These are phyloP conservation scores for Yarrowia sp. DNA, from an alignment of 805 yeast species.

Conservation along the genomic window DNA sequence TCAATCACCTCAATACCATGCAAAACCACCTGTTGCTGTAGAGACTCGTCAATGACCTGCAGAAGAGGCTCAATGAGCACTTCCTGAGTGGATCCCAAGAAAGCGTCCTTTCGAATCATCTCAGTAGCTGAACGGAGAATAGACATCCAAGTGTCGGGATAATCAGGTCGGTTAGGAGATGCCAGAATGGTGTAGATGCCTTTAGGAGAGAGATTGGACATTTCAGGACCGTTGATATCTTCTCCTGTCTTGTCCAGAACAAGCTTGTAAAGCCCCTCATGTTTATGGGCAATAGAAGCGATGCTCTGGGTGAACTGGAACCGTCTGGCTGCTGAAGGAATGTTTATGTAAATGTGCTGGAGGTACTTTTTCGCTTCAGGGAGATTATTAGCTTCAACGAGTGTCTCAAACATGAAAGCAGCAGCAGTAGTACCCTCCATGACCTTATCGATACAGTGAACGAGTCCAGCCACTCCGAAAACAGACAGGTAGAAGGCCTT, in stretches of 20 bases:
- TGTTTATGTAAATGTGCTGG: not conserved
- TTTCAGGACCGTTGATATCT: not conserved
- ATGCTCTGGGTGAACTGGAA: constrained; percentile 10
- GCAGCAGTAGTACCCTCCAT: not conserved
- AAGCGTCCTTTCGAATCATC: constrained; percentile 1
- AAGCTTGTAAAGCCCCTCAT: not conserved
- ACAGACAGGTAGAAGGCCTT: not conserved
- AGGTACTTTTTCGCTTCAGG: not conserved
- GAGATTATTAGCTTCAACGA: not conserved
- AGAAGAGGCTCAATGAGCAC: constrained; percentile 18
- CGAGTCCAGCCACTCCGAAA: not conserved
- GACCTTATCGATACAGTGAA: not conserved
- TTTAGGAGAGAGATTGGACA: not conserved
- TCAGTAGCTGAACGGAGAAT: not conserved
- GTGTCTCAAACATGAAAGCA: constrained; percentile 1
- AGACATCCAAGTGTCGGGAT: not conserved
- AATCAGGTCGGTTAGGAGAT: not conserved
- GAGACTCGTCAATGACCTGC: not conserved
- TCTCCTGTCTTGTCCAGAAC: not conserved
- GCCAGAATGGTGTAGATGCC: constrained; percentile 12
- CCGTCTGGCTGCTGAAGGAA: not conserved
- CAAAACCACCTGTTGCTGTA: not conserved
- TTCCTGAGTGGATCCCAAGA: constrained; percentile 5
- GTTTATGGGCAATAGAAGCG: not conserved
- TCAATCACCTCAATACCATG: not conserved